Evolutionary conservation across 345 rosid species (phyloP), one percentile per base, ranked within the genome.

Genomic region (Aquilaria malaccensis): DNA sequence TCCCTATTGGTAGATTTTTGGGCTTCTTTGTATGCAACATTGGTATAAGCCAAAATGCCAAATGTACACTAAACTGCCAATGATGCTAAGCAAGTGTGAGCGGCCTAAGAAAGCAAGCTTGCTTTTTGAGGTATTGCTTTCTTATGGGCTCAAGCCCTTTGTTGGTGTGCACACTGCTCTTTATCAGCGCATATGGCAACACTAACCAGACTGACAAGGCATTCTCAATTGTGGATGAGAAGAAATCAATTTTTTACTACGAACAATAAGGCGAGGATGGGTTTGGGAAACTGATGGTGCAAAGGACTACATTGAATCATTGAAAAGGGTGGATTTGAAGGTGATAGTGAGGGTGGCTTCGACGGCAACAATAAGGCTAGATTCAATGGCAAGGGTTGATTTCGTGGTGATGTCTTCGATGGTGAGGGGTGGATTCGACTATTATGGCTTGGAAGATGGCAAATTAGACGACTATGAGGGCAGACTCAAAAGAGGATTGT

Each of bases 1-100:
- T 55, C 43, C 47, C 33, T 65, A 41, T 51, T 58, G 45, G 52
- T 70, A 85, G 93, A 86, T 88, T 59, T 86, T 88, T 63, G 71
- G 67, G 56, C 96, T 86, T 69, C 89, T 92, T 29, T 87, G 89
- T 10, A 77, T 79, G 76, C 91, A 92, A 64, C 84, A 75, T 0
- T 88, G 96, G 96, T 86, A 92, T 62, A 74, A 77, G 56, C 89
- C 96, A 51, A 82, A 92, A 72, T 73, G 90, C 79, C 85, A 74
- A 65, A 82, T 83, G 0, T 83, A 83, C 61, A 69, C 86, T 22
- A 88, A 79, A 75, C 65, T 86, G 15, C 69, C 88, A 67, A 79
- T 85, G 87, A 86, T 85, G 76, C 90, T 91, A 54, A 88, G 95
- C 61, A 84, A 75, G 67, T 84, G 98, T 76, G 65, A 64, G 74